Base-by-base conservation (phyloP, 441 rosid species). In the Hura crepitans region DNA sequence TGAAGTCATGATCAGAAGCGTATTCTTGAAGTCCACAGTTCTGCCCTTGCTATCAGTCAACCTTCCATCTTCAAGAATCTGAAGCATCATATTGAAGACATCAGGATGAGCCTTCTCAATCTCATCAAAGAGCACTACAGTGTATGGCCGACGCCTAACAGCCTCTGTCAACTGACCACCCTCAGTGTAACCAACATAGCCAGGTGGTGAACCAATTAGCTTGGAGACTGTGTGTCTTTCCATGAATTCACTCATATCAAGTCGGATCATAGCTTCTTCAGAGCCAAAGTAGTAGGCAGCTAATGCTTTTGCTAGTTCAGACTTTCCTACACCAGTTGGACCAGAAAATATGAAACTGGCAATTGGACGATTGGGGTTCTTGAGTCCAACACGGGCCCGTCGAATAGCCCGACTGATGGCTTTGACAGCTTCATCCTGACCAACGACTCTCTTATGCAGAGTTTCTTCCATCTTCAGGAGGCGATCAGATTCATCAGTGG, bases 181-280 rank as follows among this genome's bases (percentile, higher is more conserved):
- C 76, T 92, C 98, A 0, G 97, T 86, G 77, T 92, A 92, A 61
- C 99, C 99, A 63, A 95, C 99, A 78, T 95, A 95, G 49, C 99
- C 98, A 35, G 99, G 98, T 31, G 99, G 98, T 0, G 99, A 91
- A 70, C 99, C 99, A 18, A 95, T 92, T 60, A 95, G 93, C 83
- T 95, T 95, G 9, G 99, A 93, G 2, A 95, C 99, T 0, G 97
- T 91, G 80, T 95, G 99, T 56, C 98, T 78, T 66, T 92, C 98
- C 99, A 92, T 92, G 89, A 88, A 92, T 80, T 95, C 99, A 76
- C 99, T 95, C 99, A 95, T 92, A 70, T 95, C 99, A 6, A 95
- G 95, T 35, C 99, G 81, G 62, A 95, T 87, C 98, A 95, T 93
- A 60, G 99, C 90, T 75, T 95, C 98, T 77, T 92, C 98, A 17